phyloP scores from a whole-genome alignment of 1,139 yeast genomes.

The Entelexis paramagnoliae region DNA sequence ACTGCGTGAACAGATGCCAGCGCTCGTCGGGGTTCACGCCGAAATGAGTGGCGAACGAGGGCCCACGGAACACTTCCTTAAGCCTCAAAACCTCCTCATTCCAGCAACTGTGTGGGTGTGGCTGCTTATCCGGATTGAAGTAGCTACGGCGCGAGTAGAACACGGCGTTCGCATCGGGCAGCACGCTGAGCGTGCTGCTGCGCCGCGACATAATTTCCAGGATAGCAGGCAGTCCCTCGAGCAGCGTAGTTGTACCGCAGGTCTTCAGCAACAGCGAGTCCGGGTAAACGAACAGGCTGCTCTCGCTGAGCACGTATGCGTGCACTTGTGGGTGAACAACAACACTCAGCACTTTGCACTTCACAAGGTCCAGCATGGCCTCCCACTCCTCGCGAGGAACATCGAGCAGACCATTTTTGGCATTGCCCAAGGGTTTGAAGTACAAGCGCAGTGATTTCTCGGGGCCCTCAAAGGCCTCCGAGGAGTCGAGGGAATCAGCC shows the following conservation, averaged over 20 bases:
- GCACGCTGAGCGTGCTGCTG: not conserved
- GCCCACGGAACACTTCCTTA: constrained; percentile 48
- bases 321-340: constrained; percentile 58
- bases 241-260: constrained; percentile 91
- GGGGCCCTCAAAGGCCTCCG: constrained; percentile 94
- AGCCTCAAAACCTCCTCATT: constrained; percentile 62
- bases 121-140: constrained; percentile 84
- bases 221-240: constrained; percentile 61
- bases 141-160: constrained; percentile 87
- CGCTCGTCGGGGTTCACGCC: constrained; percentile 76
- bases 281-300: constrained; percentile 79
- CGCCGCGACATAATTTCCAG: constrained; percentile 41
- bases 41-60: constrained; percentile 52
- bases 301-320: constrained; percentile 80
- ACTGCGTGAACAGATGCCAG: constrained; percentile 69
- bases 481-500: constrained; percentile 71
- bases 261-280: constrained; percentile 83
- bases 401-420: constrained; percentile 41
- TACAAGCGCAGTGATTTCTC: constrained; percentile 87
- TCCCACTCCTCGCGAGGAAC: constrained; percentile 65
- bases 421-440: constrained; percentile 39
- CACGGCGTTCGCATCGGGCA: constrained; percentile 37
- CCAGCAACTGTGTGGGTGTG: constrained; percentile 79
- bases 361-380: constrained; percentile 64
- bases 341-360: constrained; percentile 78